Evolutionary conservation across 2,329 filamentous ascomycete species (phyloP), one percentile per base, ranked within the genome.

Genomic region (Annulohypoxylon truncatum): DNA sequence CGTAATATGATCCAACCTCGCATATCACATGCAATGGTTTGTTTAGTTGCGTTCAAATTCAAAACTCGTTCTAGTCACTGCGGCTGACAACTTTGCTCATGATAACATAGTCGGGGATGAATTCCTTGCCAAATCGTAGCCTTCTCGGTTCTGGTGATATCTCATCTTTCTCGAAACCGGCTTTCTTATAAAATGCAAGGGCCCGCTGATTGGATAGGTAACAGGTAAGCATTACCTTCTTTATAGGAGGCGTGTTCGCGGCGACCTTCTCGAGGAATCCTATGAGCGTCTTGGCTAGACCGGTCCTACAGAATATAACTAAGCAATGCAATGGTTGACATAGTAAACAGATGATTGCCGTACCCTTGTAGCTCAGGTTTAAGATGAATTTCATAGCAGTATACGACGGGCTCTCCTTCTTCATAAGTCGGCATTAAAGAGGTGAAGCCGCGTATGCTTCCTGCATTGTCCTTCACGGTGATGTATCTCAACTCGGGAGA

Each of bases 331-430:
- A 51, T n/a, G 20, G 56, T 44, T 12, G 40, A 24, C 40, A n/a
- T 20, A 18, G 22, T 18, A 22, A 20, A 54, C n/a, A 15, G 22
- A 7, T 18, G 42, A 35, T 28, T 15, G n/a, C 8, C 79, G 67
- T 76, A 87, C 80, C 89, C 84, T 70, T 87, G 85, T 3, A 91
- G 75, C 1, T 81, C 78, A 1, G 82, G 78, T 35, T 81, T 78
- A 2, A 94, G 83, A 74, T 95, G 92, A 33, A 95, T 87, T 78
- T 95, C 92, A 76, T 94, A 95, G 76, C 92, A 90, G 77, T 94
- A 95, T 18, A 93, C 75, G 1, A 94, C 91, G 0, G 88, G 82
- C 63, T 87, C 79, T 1, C 84, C 83, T 66, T 89, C 87, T 74
- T 93, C 90, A 72, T 86, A 86, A 1, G 89, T 90, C n/a, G 90